Conservation (phyloP, 2,329 filamentous ascomycete species). For the Coniella vitis region DNA sequence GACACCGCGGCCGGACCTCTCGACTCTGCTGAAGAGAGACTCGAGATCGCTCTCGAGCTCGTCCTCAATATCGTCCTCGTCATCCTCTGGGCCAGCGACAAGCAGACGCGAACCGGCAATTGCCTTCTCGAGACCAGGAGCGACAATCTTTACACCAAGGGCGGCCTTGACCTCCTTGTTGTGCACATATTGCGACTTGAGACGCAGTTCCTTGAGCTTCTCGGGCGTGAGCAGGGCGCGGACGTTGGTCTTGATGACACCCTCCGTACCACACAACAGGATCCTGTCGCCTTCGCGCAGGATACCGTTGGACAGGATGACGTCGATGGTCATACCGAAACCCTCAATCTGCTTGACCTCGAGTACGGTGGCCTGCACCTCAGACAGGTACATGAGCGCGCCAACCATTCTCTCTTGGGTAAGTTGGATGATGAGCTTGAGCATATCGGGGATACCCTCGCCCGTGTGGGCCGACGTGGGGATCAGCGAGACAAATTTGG, state of each 20-base stretch:
- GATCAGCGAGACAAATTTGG: constrained; percentile 87
- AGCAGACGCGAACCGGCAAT: constrained; percentile 94
- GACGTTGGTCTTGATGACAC: constrained; percentile 90
- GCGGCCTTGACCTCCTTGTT: constrained; percentile 99
- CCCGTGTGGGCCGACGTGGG: constrained; percentile 98
- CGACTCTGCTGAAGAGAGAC: constrained; percentile 82
- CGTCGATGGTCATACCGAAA: constrained; percentile 97
- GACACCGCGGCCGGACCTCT: constrained; percentile 88
- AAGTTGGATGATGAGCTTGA: constrained; percentile 86
- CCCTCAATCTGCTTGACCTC: constrained; percentile 99
- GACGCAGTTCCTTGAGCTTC: constrained; percentile 84
- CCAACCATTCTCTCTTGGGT: constrained; percentile 97
- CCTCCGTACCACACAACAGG: constrained; percentile 93
- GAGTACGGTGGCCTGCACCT: constrained; percentile 94
- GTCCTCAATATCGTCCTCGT: constrained; percentile 93
- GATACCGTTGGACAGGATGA: constrained; percentile 92
- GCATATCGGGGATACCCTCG: constrained; percentile 97
- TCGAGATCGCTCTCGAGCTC: constrained; percentile 95
- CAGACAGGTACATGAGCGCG: constrained; percentile 95
- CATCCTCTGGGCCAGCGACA: constrained; percentile 89
- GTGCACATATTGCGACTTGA: constrained; percentile 95
- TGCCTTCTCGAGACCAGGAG: constrained; percentile 88
- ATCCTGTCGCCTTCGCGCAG: constrained; percentile 90
- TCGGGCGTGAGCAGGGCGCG: constrained; percentile 89
- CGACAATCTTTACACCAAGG: constrained; percentile 97